Percentiles rank a stretch among this genome's conserved stretches.
Conservation (phyloP, 2,329 filamentous ascomycete species). For the Aspergillus melleus region DNA sequence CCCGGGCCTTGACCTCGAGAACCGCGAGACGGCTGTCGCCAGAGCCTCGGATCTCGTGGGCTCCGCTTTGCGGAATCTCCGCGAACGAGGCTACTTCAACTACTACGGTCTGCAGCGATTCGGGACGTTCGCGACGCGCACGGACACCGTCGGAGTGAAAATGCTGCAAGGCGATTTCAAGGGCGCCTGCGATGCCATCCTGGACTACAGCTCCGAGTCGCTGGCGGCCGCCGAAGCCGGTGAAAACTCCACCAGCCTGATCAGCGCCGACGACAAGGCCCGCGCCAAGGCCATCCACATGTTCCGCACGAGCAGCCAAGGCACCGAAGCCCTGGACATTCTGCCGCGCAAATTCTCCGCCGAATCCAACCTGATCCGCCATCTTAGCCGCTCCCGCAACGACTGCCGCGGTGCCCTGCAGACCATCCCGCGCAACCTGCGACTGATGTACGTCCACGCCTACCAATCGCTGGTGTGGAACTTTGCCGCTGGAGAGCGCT, state of each 20-base stretch:
- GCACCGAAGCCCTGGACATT: slow-evolving; percentile 61
- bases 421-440: slow-evolving; percentile 75
- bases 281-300: slow-evolving; percentile 76
- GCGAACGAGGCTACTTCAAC: slow-evolving; percentile 83
- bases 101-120: slow-evolving; percentile 98
- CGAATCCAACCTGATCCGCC: slow-evolving; percentile 75
- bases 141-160: slow-evolving; percentile 78
- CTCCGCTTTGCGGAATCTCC: slow-evolving; percentile 65
- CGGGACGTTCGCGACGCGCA: slow-evolving; percentile 81
- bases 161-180: slow-evolving; percentile 81
- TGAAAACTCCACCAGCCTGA: slow-evolving; percentile 44
- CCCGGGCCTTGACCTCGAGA: slow-evolving; percentile 39
- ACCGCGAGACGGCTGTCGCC: slow-evolving; percentile 49
- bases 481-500: slow-evolving; percentile 75
- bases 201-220: slow-evolving; percentile 68
- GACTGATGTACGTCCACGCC: slow-evolving; percentile 94
- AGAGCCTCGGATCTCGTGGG: slow-evolving; percentile 48
- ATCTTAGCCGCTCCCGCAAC: slow-evolving; percentile 59
- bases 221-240: slow-evolving; percentile 57
- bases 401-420: slow-evolving; percentile 83
- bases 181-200: slow-evolving; percentile 73
- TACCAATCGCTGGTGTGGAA: slow-evolving; percentile 98
- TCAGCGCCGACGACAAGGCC: slow-evolving; percentile 72
- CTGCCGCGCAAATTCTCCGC: slow-evolving; percentile 81
- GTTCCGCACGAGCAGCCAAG: slow-evolving; percentile 65